A percentile compares a stretch with the other conserved stretches of the same genome.
Evolutionary conservation across 2,329 filamentous ascomycete species (phyloP).

Genomic region (Xylaria sp.): DNA sequence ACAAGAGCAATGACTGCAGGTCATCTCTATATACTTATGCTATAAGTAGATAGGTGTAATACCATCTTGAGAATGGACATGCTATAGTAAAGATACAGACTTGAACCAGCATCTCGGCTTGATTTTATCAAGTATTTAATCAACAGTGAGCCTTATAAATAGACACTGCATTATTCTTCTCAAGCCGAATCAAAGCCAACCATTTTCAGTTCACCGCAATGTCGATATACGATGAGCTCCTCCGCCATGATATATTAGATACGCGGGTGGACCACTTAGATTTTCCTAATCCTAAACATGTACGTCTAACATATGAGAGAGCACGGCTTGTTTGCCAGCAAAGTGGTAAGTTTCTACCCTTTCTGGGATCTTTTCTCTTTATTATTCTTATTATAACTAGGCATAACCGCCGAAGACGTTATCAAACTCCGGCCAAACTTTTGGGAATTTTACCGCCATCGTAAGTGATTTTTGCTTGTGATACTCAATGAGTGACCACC

Average conservation of each 20-base stretch:
- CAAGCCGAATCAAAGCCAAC: not conserved
- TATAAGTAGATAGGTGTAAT: not conserved
- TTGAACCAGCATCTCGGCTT: not conserved
- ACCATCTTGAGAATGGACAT: not conserved
- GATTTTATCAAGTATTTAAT: not conserved
- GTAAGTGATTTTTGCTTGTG: slow-evolving; percentile 31
- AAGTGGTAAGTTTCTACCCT: slow-evolving; percentile 25
- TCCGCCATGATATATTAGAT: slow-evolving; percentile 29
- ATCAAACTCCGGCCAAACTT: slow-evolving; percentile 40
- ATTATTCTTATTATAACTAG: slow-evolving; percentile 16
- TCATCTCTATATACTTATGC: not conserved
- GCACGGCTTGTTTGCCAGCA: slow-evolving; percentile 32
- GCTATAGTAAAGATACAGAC: not conserved
- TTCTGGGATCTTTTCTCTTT: not conserved
- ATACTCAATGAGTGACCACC: not conserved
- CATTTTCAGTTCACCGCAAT: slow-evolving; percentile 10
- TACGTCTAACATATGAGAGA: slow-evolving; percentile 32
- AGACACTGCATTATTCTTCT: not conserved
- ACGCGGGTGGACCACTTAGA: slow-evolving; percentile 27
- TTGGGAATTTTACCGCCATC: slow-evolving; percentile 42
- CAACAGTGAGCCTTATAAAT: not conserved
- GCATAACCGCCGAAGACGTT: slow-evolving; percentile 41
- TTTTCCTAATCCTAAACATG: slow-evolving; percentile 32
- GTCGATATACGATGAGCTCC: slow-evolving; percentile 27
- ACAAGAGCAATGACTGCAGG: not conserved